phyloP scores from a whole-genome alignment of 768 basidiomycete genomes.

The Lentinula edodes region DNA sequence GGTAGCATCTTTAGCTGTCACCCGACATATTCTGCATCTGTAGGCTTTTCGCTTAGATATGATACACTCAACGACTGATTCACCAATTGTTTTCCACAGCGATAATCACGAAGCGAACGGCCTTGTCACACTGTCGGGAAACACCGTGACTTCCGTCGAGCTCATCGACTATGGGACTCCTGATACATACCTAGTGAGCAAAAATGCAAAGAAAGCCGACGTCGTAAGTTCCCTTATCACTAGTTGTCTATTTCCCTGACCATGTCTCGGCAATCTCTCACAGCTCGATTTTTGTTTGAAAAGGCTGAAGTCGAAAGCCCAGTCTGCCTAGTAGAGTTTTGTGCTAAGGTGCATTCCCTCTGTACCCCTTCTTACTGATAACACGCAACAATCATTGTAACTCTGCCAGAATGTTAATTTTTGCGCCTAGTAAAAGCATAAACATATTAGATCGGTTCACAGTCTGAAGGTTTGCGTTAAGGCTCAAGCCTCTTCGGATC shows the following conservation, averaged over 20 bases:
- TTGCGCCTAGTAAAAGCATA: too few relatives aligned
- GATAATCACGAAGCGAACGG: neutral
- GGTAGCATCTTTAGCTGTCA: neutral
- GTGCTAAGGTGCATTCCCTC: neutral
- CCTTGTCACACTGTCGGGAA: neutral
- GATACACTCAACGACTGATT: neutral
- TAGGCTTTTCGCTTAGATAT: neutral
- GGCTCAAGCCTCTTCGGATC: slow-evolving; percentile 95
- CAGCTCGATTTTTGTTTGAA: neutral
- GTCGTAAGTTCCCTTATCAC: neutral
- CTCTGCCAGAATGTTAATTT: too few relatives aligned
- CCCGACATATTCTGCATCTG: neutral
- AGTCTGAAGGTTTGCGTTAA: slow-evolving; percentile 24
- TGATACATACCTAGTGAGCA: neutral
- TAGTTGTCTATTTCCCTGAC: neutral
- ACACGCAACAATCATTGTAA: too few relatives aligned
- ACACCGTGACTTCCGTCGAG: neutral
- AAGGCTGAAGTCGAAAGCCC: neutral
- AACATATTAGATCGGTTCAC: too few relatives aligned
- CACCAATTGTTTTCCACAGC: neutral
- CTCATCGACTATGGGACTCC: neutral
- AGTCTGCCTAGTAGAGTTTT: neutral
- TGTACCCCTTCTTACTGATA: too few relatives aligned
- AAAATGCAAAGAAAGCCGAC: neutral
- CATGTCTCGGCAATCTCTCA: neutral